Evolutionary conservation across 2,329 filamentous ascomycete species (phyloP), one percentile per base, ranked within the genome.

Genomic region (Talaromyces albobiverticillius): DNA sequence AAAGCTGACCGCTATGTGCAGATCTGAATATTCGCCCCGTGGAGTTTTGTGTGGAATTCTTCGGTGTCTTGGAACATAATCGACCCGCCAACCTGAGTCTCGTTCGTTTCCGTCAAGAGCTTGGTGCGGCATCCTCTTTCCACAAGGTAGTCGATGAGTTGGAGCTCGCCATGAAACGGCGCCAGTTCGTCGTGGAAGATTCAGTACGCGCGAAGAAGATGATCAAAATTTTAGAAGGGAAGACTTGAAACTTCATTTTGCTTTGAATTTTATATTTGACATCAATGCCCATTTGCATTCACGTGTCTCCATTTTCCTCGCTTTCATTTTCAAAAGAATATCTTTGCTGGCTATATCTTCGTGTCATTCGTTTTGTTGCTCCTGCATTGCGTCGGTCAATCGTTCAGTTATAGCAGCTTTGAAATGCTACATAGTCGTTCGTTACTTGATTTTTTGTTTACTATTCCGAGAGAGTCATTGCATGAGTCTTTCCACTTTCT

Each of bases 91-190:
- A 86, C 45, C 80, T 96, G 51, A 89, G 87, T 68, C 85, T 96
- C 60, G 84, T 89, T 26, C 87, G 90, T 32, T 90, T 96, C 69
- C 93, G 89, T 1, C 92, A 96, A 66, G 90, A 94, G 66, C 86
- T 86, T 55, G 94, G 93, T n/a, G 92, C 93, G 1, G 91, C 90
- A 34, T 94, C 88, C 63, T 94, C 88, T 62, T 95, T 97, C 74
- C 82, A 90, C 67, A 86, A 84, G 65, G 88, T 96, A 9, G 82
- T 95, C 23, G 87, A 91, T 56, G 87, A 88, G 3, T 79, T 96
- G 62, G 81, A 86, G 60, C 78, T 82, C 18, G 82, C 90, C 14
- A 84, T 95, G 67, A 79, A 78, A 59, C 77, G 77, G 56, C 83
- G 86, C 25, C 79, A 79, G 23, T 75, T 92, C 61, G 73, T 95